Base-by-base conservation (phyloP, 805 yeast species). In the Wickerhamomyces hampshirensis region DNA sequence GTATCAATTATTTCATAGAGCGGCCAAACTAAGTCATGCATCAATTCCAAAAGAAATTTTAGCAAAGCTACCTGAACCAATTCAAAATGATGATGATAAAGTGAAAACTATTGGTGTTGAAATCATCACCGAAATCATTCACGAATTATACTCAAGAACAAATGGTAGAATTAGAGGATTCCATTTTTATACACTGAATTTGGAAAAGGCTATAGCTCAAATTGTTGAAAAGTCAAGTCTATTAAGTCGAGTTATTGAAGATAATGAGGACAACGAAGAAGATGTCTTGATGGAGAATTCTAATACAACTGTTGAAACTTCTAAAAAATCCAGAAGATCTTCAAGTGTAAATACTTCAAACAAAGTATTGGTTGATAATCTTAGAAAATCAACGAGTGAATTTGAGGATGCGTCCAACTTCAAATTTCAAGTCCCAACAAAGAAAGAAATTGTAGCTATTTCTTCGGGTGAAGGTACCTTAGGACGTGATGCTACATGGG, bases 401-500 rank as follows among this genome's bases (percentile, higher is more conserved):
- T 46, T 47, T 21, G n/a, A 50, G 37, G 44, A 48, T 5, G 40
- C 49, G 10, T 37, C 44, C 17, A 41, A 43, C n/a, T 46, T 46
- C 34, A 53, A 50, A 30, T 43, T 55, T 6, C 34, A 50, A 0
- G 43, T 43, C 2, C 69, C 69, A 7, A 68, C 72, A 24, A 73
- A 75, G 46, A 74, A 73, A 53, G 75, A 75, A 4, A 69, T 85
- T 26, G 67, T 85, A 26, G 86, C 88, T 5, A 86, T 87, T 28
- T 82, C 93, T 29, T 73, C 83, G 12, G 96, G 96, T 28, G 79
- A 82, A 46, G 95, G 95, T 27, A 74, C 81, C 2, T 55, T 86
- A 18, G 95, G 95, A 24, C 77, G 85, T 51, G 93, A 85, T 58
- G 95, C 95, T 4, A 84, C 89, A 1, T 89, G 98, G 98, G 98